A percentile compares a stretch with the other conserved stretches of the same genome.
Conservation (phyloP, 345 rosid genomes). For the Pugionium cornutum region DNA sequence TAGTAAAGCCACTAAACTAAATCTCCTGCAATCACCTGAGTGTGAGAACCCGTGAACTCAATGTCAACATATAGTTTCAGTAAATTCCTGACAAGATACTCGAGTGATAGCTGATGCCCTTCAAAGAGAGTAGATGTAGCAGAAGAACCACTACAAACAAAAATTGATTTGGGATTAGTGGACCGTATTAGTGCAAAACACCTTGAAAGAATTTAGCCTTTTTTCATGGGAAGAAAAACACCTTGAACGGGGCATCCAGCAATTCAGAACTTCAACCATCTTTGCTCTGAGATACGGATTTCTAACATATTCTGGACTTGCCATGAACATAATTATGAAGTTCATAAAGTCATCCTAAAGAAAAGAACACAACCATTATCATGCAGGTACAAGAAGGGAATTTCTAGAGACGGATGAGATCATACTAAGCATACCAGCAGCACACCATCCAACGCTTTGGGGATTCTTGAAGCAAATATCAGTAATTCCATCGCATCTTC, state of each 20-base stretch:
- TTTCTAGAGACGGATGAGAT: slow-evolving; percentile 9
- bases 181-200: background rate
- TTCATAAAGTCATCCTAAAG: slow-evolving; percentile 97
- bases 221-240: slow-evolving; percentile 34
- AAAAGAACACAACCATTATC: slow-evolving; percentile 23
- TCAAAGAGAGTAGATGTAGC: slow-evolving; percentile 81
- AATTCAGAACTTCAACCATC: slow-evolving; percentile 98
- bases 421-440: slow-evolving; percentile 55
- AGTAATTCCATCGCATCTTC: slow-evolving; percentile 98
- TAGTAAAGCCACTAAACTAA: slow-evolving; percentile 18
- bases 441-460: slow-evolving; percentile 87
- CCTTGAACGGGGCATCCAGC: slow-evolving; percentile 99
- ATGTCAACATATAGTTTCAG: slow-evolving; percentile 98
- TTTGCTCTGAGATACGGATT: slow-evolving; percentile 97
- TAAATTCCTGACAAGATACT: slow-evolving; percentile 95
- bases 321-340: slow-evolving; percentile 98
- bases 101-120: slow-evolving; percentile 89
- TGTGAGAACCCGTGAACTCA: slow-evolving; percentile 98
- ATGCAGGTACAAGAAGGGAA: background rate
- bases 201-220: slow-evolving; percentile 12
- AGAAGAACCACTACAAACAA: slow-evolving; percentile 74
- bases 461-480: slow-evolving; percentile 88
- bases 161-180: slow-evolving; percentile 8
- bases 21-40: slow-evolving; percentile 67
- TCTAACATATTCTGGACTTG: slow-evolving; percentile 77